Conservation (phyloP, 495 filamentous ascomycete species). For the Glutinoglossum americanum region DNA sequence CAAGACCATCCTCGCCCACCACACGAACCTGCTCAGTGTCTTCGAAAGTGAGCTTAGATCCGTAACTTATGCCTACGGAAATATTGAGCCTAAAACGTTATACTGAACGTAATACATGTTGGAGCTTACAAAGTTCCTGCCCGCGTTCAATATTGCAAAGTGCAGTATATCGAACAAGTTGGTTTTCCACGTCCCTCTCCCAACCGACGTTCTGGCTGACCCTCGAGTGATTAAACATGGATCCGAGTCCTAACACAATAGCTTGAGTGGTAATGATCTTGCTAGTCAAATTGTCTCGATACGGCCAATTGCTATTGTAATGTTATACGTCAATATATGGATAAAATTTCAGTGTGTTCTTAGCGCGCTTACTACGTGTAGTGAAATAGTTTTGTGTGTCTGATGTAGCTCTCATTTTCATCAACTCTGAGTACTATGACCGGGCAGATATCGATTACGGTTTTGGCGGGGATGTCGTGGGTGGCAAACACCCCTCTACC, state of each 20-base stretch:
- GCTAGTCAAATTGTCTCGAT: constrained; percentile 6
- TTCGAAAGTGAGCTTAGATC: constrained; percentile 27
- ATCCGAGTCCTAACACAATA: constrained; percentile 31
- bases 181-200: constrained; percentile 22
- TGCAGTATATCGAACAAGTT: constrained; percentile 26
- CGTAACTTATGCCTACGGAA: constrained; percentile 30
- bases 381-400: constrained; percentile 27
- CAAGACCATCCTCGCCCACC: not conserved
- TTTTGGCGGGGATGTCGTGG: constrained; percentile 21
- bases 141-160: constrained; percentile 26
- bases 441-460: constrained; percentile 28
- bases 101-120: not conserved
- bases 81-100: too few species aligned
- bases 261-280: constrained; percentile 21
- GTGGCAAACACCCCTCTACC: constrained; percentile 31
- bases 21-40: constrained; percentile 20
- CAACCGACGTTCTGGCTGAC: constrained; percentile 30
- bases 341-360: constrained; percentile 2
- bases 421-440: constrained; percentile 25
- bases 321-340: not conserved
- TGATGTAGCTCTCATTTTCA: constrained; percentile 26
- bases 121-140: constrained; percentile 27
- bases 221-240: constrained; percentile 35
- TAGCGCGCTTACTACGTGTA: constrained; percentile 29
- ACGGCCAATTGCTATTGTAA: constrained; percentile 20